Evolutionary conservation across 1,284 basidiomycete species (phyloP), one percentile per base, ranked within the genome.

Genomic region (Ceratobasidium theobromae): DNA sequence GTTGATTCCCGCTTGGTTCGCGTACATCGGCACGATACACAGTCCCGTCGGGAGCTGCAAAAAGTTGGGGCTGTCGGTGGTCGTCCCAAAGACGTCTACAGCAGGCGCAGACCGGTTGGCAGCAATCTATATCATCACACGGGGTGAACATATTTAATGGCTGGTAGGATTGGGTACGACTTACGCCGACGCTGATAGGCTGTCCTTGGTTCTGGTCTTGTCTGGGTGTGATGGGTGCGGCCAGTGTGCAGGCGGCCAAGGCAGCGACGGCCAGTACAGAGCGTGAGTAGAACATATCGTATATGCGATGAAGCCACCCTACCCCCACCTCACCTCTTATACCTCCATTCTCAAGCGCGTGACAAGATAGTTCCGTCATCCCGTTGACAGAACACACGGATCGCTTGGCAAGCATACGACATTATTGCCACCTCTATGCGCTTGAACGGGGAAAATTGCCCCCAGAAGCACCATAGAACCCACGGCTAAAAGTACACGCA

Each of bases 181-280:
- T 33, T 33, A 65, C 60, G 1, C 60, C 60, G 40, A 65, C 38
- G 23, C 49, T 53, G 35, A 65, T 65, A n/a, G 60, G 60, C 30
- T 65, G 48, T 2, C 60, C 60, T 25, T 65, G 57, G 33, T 35
- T 27, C 35, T 45, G 32, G 16, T 65, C 60, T 3, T 27, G 27
- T 25, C 60, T 52, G 3, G 33, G 12, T 1, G 21, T 21, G 18
- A 65, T 5, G 40, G 28, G 35, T 4, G 40, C 27, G 27, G 48
- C 58, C 48, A 49, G 45, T 12, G n/a, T n/a, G 8, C 46, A 51
- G 35, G n/a, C 28, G 8, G 18, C 30, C 28, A 58, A 4, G 18
- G 55, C 28, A 23, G 30, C 27, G 16, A 53, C 12, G 35, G 40
- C 25, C 27, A 53, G 28, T 11, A 33, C 21, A 27, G 41, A 6